A percentile compares a stretch with the other conserved stretches of the same genome.
phyloP scores from a whole-genome alignment of 441 rosid genomes.

The Erodium trifolium region DNA sequence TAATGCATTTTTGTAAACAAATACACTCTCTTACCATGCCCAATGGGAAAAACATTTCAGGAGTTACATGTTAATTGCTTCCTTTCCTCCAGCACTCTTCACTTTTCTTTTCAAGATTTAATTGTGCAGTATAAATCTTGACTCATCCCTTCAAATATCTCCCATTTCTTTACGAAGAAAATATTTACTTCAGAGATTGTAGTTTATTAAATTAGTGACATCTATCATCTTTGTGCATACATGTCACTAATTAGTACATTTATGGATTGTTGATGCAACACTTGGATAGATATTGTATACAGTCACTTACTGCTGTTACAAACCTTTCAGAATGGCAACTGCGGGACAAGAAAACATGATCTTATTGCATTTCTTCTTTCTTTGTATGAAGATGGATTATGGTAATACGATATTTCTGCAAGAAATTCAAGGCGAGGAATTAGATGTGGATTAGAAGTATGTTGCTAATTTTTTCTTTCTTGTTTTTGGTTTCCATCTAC shows the following conservation, averaged over 20 bases:
- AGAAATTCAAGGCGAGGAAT: not conserved
- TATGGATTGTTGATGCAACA: not conserved
- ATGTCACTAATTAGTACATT: not conserved
- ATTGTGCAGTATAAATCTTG: not conserved
- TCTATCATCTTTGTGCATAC: not conserved
- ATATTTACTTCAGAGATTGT: not conserved
- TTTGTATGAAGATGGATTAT: conserved; percentile 39
- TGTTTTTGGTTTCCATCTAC: conserved; percentile 22
- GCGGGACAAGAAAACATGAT: conserved; percentile 57
- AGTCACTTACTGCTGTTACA: conserved; percentile 19
- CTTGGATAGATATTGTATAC: conserved; percentile 19
- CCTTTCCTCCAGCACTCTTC: not conserved
- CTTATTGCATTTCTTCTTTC: conserved; percentile 47
- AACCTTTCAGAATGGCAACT: conserved; percentile 35
- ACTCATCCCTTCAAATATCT: not conserved
- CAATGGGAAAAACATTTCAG: not conserved
- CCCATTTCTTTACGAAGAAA: not conserved
- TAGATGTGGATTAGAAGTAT: conserved; percentile 5
- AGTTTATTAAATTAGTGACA: not conserved
- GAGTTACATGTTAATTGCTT: not conserved
- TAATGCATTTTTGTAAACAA: not conserved
- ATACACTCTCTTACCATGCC: not conserved
- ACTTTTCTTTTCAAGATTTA: not conserved
- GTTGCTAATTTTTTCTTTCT: conserved; percentile 10
- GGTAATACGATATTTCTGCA: conserved; percentile 32